Conservation (phyloP, 306 rosid genomes). For the Ceratonia siliqua region DNA sequence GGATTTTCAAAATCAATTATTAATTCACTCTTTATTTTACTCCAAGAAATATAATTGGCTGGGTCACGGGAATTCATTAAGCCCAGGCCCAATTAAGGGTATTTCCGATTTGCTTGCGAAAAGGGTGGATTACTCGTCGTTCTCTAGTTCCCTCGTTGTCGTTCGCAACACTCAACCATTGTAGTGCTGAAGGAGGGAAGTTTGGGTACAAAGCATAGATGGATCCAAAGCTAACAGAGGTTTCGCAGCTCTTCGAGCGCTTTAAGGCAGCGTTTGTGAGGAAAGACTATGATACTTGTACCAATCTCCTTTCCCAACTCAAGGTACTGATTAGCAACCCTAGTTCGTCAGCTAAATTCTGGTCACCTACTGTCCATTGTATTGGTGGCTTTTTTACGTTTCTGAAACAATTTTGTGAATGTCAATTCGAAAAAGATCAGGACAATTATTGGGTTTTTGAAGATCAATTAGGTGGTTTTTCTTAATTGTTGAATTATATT, state of each 20-base stretch:
- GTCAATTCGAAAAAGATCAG: neutral
- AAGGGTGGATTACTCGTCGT: neutral
- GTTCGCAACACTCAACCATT: slow-evolving; percentile 12
- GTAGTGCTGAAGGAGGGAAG: neutral
- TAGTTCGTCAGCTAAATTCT: slow-evolving; percentile 21
- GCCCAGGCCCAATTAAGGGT: too few species aligned
- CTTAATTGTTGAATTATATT: neutral
- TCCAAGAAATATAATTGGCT: too few species aligned
- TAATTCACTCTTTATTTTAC: too few species aligned
- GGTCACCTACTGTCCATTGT: neutral
- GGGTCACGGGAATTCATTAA: too few species aligned
- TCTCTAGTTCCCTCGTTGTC: neutral
- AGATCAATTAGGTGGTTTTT: neutral
- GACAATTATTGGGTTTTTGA: neutral
- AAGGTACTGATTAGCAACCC: slow-evolving; percentile 63
- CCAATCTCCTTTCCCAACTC: slow-evolving; percentile 65
- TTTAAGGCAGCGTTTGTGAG: slow-evolving; percentile 74
- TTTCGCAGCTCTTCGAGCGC: slow-evolving; percentile 74
- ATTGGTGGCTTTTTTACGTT: neutral
- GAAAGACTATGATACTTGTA: slow-evolving; percentile 58
- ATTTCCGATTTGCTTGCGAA: too few species aligned
- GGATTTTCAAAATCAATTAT: too few species aligned
- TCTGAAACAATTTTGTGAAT: neutral
- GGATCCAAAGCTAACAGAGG: slow-evolving; percentile 80
- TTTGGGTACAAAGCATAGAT: slow-evolving; percentile 30